Percentiles rank a stretch among this genome's conserved stretches.
Conservation (phyloP, 1,284 basidiomycete species). For the Athelia sp. region DNA sequence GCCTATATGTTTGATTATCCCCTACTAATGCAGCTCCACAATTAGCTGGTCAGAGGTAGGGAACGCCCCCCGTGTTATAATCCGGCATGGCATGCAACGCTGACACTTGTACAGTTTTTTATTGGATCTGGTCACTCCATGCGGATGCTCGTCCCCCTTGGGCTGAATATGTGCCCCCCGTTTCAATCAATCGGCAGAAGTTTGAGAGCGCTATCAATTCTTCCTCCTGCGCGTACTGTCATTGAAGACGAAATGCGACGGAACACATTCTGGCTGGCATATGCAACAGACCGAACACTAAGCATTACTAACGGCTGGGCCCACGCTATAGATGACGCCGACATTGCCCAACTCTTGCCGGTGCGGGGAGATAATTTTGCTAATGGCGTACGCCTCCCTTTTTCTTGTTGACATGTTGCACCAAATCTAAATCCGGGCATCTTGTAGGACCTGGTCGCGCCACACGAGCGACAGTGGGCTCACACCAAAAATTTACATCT, state of each 20-base stretch:
- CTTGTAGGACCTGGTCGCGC: constrained; percentile 43
- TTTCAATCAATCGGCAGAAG: constrained; percentile 58
- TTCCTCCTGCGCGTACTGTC: constrained; percentile 51
- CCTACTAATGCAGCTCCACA: constrained; percentile 1
- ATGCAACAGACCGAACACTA: constrained; percentile 60
- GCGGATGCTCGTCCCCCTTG: constrained; percentile 58
- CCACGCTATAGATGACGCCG: constrained; percentile 63
- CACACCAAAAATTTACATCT: constrained; percentile 55
- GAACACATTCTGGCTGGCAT: constrained; percentile 71
- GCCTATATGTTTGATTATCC: background rate
- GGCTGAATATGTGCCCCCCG: constrained; percentile 63
- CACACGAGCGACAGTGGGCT: constrained; percentile 64
- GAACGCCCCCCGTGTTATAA: background rate
- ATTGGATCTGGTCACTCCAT: constrained; percentile 50
- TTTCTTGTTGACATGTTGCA: constrained; percentile 1
- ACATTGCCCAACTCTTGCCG: constrained; percentile 66
- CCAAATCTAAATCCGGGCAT: constrained; percentile 12
- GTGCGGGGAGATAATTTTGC: constrained; percentile 56
- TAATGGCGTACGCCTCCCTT: constrained; percentile 45
- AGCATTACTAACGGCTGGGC: constrained; percentile 69
- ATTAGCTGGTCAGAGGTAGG: constrained; percentile 68
- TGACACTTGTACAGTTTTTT: constrained; percentile 44
- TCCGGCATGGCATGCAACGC: background rate
- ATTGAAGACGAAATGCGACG: constrained; percentile 67
- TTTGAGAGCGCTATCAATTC: constrained; percentile 47